Evolutionary conservation across 495 filamentous ascomycete species (phyloP), one percentile per base, ranked within the genome.

Genomic region (Daldinia childiae): DNA sequence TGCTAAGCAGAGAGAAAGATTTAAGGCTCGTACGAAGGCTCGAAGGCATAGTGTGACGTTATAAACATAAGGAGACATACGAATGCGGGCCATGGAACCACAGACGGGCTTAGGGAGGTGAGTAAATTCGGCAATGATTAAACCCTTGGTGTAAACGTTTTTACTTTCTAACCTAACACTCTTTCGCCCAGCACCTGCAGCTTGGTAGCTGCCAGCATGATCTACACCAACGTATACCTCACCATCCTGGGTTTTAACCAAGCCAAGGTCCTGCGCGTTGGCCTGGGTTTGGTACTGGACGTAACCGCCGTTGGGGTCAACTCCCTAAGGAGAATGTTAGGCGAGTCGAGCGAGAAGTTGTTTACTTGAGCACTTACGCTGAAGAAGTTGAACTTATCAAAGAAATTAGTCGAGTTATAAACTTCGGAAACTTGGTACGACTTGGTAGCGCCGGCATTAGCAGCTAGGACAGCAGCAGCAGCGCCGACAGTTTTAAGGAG

Each of bases 91-190:
- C 85, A 87, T 15, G 79, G 79, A 73, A 68, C 92, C 92, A 73
- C 92, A 95, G 9, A 67, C 68, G 14, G 84, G 82, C 68, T 73
- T 81, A 79, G 92, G 92, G 83, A 94, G 90, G 76, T 94, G 90
- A 2, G 81, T 77, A 71, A 94, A 85, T 66, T 93, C 90, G 55
- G 89, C 85, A 51, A 94, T 84, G 70, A 94, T 86, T 17, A 95
- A 82, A 5, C 91, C 92, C 9, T 87, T 81, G 65, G 86, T 88
- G 78, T 89, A 94, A 41, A 80, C 78, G 32, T 85, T 83, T 68
- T 88, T 89, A 77, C 88, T 92, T 65, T 89, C 86, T 26, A 95
- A 80, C 11, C 92, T 86, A 14, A 93, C 87, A 56, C 87, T 89
- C 27, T 85, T 84, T 19, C 92, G 89, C 29, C 91, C 91, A 34